Base-by-base conservation (phyloP, 257 asterid species). In the Phtheirospermum japonicum region DNA sequence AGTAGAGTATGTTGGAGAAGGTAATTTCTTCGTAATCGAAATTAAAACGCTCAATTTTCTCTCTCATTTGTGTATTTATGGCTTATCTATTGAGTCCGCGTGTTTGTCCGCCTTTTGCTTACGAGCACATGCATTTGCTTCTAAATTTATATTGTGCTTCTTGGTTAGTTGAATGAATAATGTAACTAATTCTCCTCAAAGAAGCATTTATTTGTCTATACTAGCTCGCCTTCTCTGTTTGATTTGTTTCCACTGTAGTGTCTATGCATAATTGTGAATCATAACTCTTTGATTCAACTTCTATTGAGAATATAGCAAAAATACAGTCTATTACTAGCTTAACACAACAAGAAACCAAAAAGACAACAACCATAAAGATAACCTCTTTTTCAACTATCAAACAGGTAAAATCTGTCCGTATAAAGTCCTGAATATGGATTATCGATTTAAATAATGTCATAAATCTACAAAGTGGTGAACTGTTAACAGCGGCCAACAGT, bases 1-100 rank as follows among this genome's bases (percentile, higher is more conserved):
- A 39, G 78, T 89, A 10, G 98, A 92, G 73, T 92, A 92, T 67
- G 88, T 92, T 17, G 98, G 98, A 67, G 98, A 92, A 89, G 98
- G 98, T 89, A 85, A 68, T 42, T 68, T 70, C 37, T 14, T 46
- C 7, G 59, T 14, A 7, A 46, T 66, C 59, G 48, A 33, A 64
- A 34, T 6, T 62, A 55, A 46, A 37, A 40, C 31, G 66, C 59
- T 70, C 30, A 61, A 23, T 70, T 45, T 30, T 17, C 59, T 70
- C 71, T 33, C 45, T 26, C 42, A 36, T 62, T 40, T 26, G 26
- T 17, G 19, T 53, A 55, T 46, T 16, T 58, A 31, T 69, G 49
- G 57, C 10, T 46, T 53, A 32, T 37, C 13, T 39, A 31, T 57
- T 39, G 52, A 67, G 66, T 64, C 11, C 33, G 17, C 16, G 19